Evolutionary conservation across 371 early-diverging fungal genomes (phyloP), one percentile per base, ranked within the genome.

Genomic region (Mucor lusitanicus): DNA sequence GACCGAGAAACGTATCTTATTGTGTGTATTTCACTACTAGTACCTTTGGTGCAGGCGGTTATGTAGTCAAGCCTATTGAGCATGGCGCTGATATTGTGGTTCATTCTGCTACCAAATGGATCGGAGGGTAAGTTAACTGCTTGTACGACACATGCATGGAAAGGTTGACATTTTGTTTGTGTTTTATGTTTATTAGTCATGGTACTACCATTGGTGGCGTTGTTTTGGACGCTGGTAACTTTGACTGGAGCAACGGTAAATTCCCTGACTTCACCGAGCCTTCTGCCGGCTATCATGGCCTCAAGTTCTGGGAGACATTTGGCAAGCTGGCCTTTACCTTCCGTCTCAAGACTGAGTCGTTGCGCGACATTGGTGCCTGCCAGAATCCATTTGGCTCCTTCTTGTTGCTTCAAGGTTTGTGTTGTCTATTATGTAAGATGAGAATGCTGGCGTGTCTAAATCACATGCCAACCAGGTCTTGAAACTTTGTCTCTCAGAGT

Each of bases 41-140:
- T 83, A 96, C 96, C 0, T 95, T 95, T 71, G 97, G 95, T 68
- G 91, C 92, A 64, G 95, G 92, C 58, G 96, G 95, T n/a, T 95
- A 92, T 77, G 80, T 95, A 42, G 81, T 85, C 33, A 86, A 83
- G 13, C 97, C 97, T 17, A 89, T 96, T 68, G 90, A 92, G 19
- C 90, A 94, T 74, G 95, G 95, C 61, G 97, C 97, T 23, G 95
- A 96, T 79, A 95, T 96, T 72, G 90, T 96, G 57, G 90, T 93
- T 17, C 91, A 91, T 59, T 93, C 93, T 37, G 92, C 96, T 13
- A 96, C 95, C 35, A 95, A 95, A 80, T 96, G 96, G 95, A 91
- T 93, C 56, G 57, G 61, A 21, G 55, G 55, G 53, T 93, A 92
- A 68, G 93, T 91, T 32, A 91, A n/a, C 89, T 33, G 5, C 35